Percentiles rank a stretch among this genome's conserved stretches.
phyloP scores from a whole-genome alignment of 2,329 filamentous ascomycete species.

The Aureobasidium namibiae region DNA sequence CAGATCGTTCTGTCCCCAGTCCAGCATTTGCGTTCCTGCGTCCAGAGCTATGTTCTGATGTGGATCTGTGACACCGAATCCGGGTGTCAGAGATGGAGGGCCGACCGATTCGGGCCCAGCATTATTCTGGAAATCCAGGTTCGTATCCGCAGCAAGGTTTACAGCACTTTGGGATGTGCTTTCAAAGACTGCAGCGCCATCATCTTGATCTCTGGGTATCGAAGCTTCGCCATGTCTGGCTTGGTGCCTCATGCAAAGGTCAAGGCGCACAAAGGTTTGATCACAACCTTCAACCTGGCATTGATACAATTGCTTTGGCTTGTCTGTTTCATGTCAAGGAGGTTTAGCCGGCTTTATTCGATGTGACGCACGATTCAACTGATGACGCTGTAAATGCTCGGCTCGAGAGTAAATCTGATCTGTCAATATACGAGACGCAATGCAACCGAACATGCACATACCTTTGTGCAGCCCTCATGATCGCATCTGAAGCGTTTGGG shows the following conservation, averaged over 20 bases:
- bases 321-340: slow-evolving; percentile 46
- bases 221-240: slow-evolving; percentile 44
- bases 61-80: neutral
- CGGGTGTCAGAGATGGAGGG: neutral
- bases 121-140: neutral
- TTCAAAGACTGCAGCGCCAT: neutral
- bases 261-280: slow-evolving; percentile 84
- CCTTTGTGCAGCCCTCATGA: slow-evolving; percentile 69
- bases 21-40: neutral
- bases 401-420: slow-evolving; percentile 78
- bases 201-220: slow-evolving; percentile 30
- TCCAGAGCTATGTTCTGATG: neutral
- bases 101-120: neutral
- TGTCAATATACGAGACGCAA: neutral
- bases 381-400: slow-evolving; percentile 88
- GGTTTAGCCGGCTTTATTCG: neutral
- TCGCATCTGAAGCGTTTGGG: slow-evolving; percentile 64
- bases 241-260: slow-evolving; percentile 64
- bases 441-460: neutral
- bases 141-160: neutral
- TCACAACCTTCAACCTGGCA: slow-evolving; percentile 85
- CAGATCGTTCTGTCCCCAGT: neutral
- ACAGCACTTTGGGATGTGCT: neutral
- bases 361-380: slow-evolving; percentile 66
- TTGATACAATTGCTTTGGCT: slow-evolving; percentile 83